Evolutionary conservation across 805 yeast genomes (phyloP).

Genomic region (Grigorovia yakushimaensis): DNA sequence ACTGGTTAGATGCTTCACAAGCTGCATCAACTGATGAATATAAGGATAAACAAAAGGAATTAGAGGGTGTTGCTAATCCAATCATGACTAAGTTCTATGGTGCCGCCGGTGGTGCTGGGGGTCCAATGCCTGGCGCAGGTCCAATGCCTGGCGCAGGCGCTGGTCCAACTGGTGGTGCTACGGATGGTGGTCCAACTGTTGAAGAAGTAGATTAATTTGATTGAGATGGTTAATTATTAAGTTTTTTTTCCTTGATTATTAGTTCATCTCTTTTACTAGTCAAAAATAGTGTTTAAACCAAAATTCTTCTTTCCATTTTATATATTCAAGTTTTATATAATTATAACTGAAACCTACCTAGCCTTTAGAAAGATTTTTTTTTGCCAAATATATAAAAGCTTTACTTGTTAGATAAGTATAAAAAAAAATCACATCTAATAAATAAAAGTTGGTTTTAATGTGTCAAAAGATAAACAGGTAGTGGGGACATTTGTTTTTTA

Average conservation of each 20-base stretch:
- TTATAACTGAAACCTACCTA: background rate
- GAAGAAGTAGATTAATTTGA: conserved; percentile 59
- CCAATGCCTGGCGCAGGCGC: conserved; percentile 44
- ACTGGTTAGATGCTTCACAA: conserved; percentile 90
- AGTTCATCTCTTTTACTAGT: too few relatives aligned
- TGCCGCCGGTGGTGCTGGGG: conserved; percentile 69
- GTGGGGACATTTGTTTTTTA: too few relatives aligned
- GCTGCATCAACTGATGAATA: conserved; percentile 89
- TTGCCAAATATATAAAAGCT: too few relatives aligned
- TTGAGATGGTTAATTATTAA: background rate
- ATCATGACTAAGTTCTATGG: conserved; percentile 95
- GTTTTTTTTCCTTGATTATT: background rate
- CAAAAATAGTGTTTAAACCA: too few relatives aligned
- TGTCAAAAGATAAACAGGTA: too few relatives aligned
- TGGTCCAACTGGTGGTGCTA: conserved; percentile 36
- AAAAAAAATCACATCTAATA: too few relatives aligned
- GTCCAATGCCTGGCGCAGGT: conserved; percentile 41
- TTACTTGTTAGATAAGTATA: too few relatives aligned
- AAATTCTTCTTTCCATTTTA: background rate
- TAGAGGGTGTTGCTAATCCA: conserved; percentile 92
- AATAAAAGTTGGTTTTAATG: too few relatives aligned
- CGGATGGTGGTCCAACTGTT: conserved; percentile 59
- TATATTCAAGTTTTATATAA: background rate
- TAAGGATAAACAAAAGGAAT: conserved; percentile 88
- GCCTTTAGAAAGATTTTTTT: background rate